Conservation (phyloP, 2,329 filamentous ascomycete genomes). For the Apiospora saccharicola region DNA sequence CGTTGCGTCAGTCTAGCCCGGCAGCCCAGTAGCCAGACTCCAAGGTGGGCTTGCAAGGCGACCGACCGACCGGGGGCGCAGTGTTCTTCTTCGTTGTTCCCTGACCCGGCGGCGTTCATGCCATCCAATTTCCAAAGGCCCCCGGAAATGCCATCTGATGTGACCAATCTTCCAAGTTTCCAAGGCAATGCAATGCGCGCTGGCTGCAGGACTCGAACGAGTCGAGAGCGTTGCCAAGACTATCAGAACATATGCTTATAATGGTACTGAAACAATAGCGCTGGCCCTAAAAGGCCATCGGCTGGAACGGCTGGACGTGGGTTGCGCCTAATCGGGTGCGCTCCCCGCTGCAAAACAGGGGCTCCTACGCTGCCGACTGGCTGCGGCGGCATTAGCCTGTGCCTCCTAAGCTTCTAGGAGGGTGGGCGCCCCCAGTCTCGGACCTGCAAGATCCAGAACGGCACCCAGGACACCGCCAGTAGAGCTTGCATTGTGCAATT, state of each 20-base stretch:
- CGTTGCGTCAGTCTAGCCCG: constrained; percentile 5
- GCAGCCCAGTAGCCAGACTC: background rate
- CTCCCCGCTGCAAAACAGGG: constrained; percentile 29
- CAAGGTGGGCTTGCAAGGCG: background rate
- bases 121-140: constrained; percentile 6
- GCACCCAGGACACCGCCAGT: background rate
- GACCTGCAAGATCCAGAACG: background rate
- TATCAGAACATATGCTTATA: constrained; percentile 14
- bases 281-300: background rate
- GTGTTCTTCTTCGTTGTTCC: background rate
- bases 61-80: background rate
- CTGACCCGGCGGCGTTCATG: background rate
- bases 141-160: constrained; percentile 7
- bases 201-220: background rate
- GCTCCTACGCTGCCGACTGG: constrained; percentile 30
- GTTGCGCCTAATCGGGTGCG: constrained; percentile 27
- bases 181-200: background rate
- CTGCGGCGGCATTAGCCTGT: constrained; percentile 23
- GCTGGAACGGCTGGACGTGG: constrained; percentile 12
- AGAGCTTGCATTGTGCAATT: constrained; percentile 36
- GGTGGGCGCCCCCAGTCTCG: background rate
- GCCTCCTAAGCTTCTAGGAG: background rate
- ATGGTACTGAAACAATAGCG: constrained; percentile 16
- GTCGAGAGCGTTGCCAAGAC: constrained; percentile 1
- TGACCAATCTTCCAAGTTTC: background rate